Percentiles rank a stretch among this genome's conserved stretches.
These are phyloP conservation scores for Kluyveromyces lactis DNA, from an alignment of 805 yeast genomes.

Conservation along the genomic window DNA sequence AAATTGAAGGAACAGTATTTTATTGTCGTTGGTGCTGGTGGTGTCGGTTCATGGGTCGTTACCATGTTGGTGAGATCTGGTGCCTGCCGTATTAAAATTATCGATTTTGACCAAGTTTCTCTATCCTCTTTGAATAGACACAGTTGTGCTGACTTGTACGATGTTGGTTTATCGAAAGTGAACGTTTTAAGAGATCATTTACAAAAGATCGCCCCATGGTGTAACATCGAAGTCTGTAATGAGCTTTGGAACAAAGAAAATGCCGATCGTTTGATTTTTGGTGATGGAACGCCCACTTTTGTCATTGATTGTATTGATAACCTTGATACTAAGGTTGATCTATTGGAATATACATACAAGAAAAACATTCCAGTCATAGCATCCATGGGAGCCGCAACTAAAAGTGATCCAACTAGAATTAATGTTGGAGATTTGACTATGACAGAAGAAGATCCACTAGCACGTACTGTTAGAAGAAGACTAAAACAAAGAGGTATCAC, in stretches of 20 bases:
- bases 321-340: conserved; percentile 91
- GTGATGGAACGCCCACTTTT: conserved; percentile 56
- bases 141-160: conserved; percentile 83
- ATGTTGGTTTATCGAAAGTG: conserved; percentile 91
- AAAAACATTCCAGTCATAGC: conserved; percentile 62
- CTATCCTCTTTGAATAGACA: conserved; percentile 88
- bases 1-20: conserved; percentile 63
- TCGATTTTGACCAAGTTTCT: conserved; percentile 96
- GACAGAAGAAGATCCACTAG: conserved; percentile 90
- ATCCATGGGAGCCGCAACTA: conserved; percentile 96
- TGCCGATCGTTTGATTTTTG: conserved; percentile 50
- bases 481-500: conserved; percentile 71
- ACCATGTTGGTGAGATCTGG: conserved; percentile 92
- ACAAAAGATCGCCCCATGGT: conserved; percentile 86
- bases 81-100: conserved; percentile 62
- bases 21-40: conserved; percentile 91
- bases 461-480: conserved; percentile 78
- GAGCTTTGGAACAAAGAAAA: conserved; percentile 65
- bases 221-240: conserved; percentile 65
- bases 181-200: conserved; percentile 66
- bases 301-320: conserved; percentile 95
- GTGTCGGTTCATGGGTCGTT: conserved; percentile 96
- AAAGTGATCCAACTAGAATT: conserved; percentile 88
- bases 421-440: conserved; percentile 81
- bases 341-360: conserved; percentile 62